Percentiles rank a stretch among this genome's conserved stretches.
Evolutionary conservation across 768 basidiomycete species (phyloP).

Genomic region (Lentinula sp.): DNA sequence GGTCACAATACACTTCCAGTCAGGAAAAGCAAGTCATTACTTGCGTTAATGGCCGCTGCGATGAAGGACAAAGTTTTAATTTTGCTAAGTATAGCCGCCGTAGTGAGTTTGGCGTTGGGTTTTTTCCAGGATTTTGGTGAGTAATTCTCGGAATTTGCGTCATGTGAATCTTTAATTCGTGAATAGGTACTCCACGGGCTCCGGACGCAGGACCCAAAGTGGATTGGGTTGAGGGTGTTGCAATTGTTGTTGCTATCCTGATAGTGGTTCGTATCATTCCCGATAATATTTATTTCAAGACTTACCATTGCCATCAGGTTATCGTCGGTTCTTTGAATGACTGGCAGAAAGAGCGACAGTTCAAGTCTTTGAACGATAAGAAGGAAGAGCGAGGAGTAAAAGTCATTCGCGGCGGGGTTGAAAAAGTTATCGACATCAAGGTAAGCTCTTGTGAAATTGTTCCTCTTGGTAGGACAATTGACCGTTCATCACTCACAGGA

Average conservation of each 20-base stretch:
- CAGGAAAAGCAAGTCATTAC: constrained; percentile 61
- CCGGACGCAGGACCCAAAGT: constrained; percentile 62
- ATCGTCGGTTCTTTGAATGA: constrained; percentile 94
- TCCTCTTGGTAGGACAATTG: constrained; percentile 6
- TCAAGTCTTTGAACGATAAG: constrained; percentile 85
- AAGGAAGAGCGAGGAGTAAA: constrained; percentile 93
- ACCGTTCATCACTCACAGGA: constrained; percentile 44
- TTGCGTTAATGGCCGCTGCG: constrained; percentile 79
- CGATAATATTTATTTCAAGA: neutral
- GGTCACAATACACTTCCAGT: constrained; percentile 72
- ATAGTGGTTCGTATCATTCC: constrained; percentile 53
- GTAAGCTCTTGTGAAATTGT: constrained; percentile 27
- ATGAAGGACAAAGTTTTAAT: constrained; percentile 92
- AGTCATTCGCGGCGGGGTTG: constrained; percentile 67
- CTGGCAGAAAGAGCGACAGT: constrained; percentile 98
- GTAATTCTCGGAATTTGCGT: neutral
- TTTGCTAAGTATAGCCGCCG: constrained; percentile 85
- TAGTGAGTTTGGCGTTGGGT: constrained; percentile 89
- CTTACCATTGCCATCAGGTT: constrained; percentile 36
- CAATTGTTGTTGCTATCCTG: constrained; percentile 68
- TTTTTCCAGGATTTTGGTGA: constrained; percentile 88
- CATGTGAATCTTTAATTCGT: neutral
- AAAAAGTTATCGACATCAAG: constrained; percentile 76
- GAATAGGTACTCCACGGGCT: constrained; percentile 33
- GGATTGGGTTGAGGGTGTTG: constrained; percentile 96